Percentiles rank a stretch among this genome's conserved stretches.
Evolutionary conservation across 108 stramenopile species (phyloP).

Genomic region (Chaetoceros tenuissimus): DNA sequence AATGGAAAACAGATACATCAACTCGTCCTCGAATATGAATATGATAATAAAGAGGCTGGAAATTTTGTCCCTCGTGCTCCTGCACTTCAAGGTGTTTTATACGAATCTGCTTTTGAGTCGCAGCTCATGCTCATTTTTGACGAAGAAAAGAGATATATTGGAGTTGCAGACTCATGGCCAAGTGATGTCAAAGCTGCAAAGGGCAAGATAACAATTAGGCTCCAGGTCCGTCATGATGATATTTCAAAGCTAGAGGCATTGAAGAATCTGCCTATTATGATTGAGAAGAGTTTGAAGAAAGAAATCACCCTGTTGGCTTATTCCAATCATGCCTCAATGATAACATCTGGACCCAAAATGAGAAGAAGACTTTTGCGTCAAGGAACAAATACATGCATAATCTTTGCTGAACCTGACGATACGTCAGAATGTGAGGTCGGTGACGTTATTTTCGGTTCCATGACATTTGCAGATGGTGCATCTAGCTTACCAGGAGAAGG

Average conservation of each 20-base stretch:
- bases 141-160: constrained; percentile 41
- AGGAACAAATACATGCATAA: constrained; percentile 17
- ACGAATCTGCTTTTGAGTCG: constrained; percentile 54
- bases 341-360: constrained; percentile 21
- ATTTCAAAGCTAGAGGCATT: constrained; percentile 28
- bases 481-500: constrained; percentile 28
- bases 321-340: constrained; percentile 19
- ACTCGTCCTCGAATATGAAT: constrained; percentile 48
- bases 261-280: constrained; percentile 30
- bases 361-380: constrained; percentile 24
- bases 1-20: constrained; percentile 33
- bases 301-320: constrained; percentile 25
- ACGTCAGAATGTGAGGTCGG: constrained; percentile 26
- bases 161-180: constrained; percentile 40
- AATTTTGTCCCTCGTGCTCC: constrained; percentile 21
- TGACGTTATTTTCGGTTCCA: constrained; percentile 27
- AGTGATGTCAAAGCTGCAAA: constrained; percentile 29
- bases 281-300: constrained; percentile 36
- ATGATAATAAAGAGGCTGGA: constrained; percentile 40
- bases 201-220: constrained; percentile 25
- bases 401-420: constrained; percentile 25
- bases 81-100: constrained; percentile 48
- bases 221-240: constrained; percentile 36
- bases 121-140: constrained; percentile 60
- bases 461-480: constrained; percentile 13